phyloP scores from a whole-genome alignment of 1,139 yeast genomes.

The Debaryomyces nepalensis region DNA sequence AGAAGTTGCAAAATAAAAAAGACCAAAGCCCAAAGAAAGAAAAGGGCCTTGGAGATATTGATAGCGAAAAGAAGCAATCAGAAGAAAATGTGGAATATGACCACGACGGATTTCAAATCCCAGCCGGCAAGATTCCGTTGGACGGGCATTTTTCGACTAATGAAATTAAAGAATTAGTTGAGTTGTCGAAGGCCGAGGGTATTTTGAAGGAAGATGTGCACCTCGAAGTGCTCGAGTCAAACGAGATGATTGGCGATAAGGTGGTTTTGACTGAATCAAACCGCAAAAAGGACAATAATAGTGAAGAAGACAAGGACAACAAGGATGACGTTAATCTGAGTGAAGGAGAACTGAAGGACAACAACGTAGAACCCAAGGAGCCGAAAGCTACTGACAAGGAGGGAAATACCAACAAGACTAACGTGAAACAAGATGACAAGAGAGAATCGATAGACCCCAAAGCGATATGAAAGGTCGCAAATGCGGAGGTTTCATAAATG shows the following conservation, averaged over 20 bases:
- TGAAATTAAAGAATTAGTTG: constrained; percentile 37
- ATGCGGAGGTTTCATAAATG: too few species aligned
- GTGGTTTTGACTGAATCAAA: constrained; percentile 15
- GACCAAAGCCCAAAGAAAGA: not conserved
- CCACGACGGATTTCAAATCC: constrained; percentile 43
- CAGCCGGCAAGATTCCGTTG: constrained; percentile 44
- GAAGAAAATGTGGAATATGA: constrained; percentile 26
- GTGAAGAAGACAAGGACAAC: not conserved
- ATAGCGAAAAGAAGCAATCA: constrained; percentile 10
- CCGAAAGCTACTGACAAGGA: too few species aligned
- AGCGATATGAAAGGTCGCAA: not conserved
- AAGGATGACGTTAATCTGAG: constrained; percentile 13
- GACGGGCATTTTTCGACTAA: constrained; percentile 47
- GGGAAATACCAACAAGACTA: too few species aligned
- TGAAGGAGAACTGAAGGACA: constrained; percentile 9
- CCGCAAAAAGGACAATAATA: not conserved
- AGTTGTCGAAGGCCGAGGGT: constrained; percentile 38
- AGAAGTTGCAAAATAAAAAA: not conserved
- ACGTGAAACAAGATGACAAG: too few species aligned
- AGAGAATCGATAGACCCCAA: too few species aligned
- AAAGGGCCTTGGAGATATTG: constrained; percentile 11
- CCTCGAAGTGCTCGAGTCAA: constrained; percentile 30
- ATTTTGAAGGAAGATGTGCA: constrained; percentile 31
- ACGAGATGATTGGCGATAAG: constrained; percentile 22
- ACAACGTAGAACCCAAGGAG: constrained; percentile 4